Base-by-base conservation (phyloP, 148 eudicot species). In the Spergularia bocconei region DNA sequence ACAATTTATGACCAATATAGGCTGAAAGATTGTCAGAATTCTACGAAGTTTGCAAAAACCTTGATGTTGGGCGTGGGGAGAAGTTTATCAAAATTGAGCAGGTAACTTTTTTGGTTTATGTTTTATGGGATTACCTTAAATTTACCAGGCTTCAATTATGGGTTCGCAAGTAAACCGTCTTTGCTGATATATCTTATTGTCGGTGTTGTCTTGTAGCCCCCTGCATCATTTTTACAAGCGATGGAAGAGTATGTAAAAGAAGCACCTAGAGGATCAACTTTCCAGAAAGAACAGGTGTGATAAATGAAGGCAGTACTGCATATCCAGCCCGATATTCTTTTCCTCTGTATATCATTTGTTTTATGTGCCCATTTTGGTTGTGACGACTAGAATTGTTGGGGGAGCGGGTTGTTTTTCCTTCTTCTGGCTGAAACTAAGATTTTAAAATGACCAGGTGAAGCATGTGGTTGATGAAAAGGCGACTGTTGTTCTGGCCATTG, bases 171-270 rank as follows among this genome's bases (percentile, higher is more conserved):
- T 74, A 39, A 14, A 53, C 75, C 25, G 38, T 44, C 4, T 73
- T 23, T 51, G 23, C 71, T 82, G 19, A 67, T 67, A 2, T 67
- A 19, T 67, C 33, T 3, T 66, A 16, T 39, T 53, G 12, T 68
- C 39, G 19, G 65, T 47, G 29, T 67, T 71, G 69, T 68, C 54
- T 55, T 89, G 79, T 79, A 95, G 99, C 96, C 99, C 17, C 96
- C 97, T 72, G 92, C 91, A 67, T 95, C 99, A 81, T 95, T 95
- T 85, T 72, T 95, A 62, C 99, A 90, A 92, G 89, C 99, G 70
- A 95, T 95, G 99, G 97, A 95, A 83, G 97, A 95, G 78, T 95
- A 92, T 74, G 97, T 90, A 48, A 86, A 86, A 80, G 99, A 95
- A 71, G 97, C 94, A 77, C 96, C 97, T 47, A 85, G 94, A 54